Percentiles rank a stretch among this genome's conserved stretches.
These are phyloP conservation scores for Cupressus sempervirens DNA, from an alignment of 75 land plant species.

Conservation along the genomic window DNA sequence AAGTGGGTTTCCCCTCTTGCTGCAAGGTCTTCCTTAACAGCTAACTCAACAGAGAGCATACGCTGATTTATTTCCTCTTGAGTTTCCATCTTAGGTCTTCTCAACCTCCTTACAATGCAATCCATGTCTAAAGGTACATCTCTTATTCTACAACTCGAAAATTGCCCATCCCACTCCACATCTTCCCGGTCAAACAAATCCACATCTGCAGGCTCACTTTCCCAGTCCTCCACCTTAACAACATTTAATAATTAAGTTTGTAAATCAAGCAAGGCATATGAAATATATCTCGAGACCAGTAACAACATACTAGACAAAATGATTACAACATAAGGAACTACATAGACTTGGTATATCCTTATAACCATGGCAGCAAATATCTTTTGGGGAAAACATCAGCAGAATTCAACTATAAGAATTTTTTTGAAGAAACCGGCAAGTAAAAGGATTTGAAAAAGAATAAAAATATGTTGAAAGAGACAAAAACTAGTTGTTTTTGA, in stretches of 20 bases:
- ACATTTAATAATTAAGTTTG: not conserved
- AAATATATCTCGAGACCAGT: not conserved
- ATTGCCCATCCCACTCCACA: conserved; percentile 95
- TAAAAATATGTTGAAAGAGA: too few species aligned
- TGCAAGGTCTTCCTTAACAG: conserved; percentile 90
- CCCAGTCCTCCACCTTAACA: conserved; percentile 82
- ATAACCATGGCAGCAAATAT: not conserved
- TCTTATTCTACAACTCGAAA: conserved; percentile 83
- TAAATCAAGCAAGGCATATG: not conserved
- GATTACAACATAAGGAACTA: not conserved
- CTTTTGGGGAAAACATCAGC: too few species aligned
- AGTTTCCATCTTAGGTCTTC: conserved; percentile 84
- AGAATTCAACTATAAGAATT: too few species aligned
- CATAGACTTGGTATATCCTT: not conserved
- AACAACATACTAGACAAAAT: not conserved
- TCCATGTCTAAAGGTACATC: conserved; percentile 77
- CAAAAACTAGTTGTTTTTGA: too few species aligned
- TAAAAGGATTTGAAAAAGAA: too few species aligned
- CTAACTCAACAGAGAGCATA: conserved; percentile 92
- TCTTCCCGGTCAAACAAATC: conserved; percentile 91
- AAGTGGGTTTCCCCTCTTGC: conserved; percentile 90
- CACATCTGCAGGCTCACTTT: conserved; percentile 85
- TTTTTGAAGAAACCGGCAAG: too few species aligned
- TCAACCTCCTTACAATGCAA: conserved; percentile 65
- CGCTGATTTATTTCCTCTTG: conserved; percentile 84